These are phyloP conservation scores for Aspergillus kassunensis DNA, from an alignment of 495 filamentous ascomycete genomes.

Conservation along the genomic window DNA sequence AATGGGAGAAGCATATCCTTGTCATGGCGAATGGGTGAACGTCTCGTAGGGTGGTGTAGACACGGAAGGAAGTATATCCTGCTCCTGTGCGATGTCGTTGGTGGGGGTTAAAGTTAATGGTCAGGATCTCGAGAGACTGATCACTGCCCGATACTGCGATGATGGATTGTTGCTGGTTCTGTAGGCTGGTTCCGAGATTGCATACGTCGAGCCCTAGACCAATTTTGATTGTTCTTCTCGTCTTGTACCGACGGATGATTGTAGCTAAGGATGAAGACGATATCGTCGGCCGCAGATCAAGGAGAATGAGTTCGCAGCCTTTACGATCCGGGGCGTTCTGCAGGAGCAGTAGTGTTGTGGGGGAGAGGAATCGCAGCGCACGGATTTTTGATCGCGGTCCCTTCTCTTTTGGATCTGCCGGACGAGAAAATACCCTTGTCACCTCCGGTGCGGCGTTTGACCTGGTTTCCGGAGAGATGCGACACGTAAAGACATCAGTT, in stretches of 20 bases:
- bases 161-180: slow-evolving; percentile 65
- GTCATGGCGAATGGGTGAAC: slow-evolving; percentile 87
- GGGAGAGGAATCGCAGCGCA: slow-evolving; percentile 70
- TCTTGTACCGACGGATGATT: slow-evolving; percentile 48
- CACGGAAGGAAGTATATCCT: slow-evolving; percentile 55
- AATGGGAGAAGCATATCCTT: slow-evolving; percentile 72
- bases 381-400: slow-evolving; percentile 51
- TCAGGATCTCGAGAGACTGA: slow-evolving; percentile 72
- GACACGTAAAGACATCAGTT: slow-evolving; percentile 58
- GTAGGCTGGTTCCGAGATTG: slow-evolving; percentile 52
- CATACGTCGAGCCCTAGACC: slow-evolving; percentile 73
- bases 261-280: slow-evolving; percentile 23
- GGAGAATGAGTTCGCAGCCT: slow-evolving; percentile 68
- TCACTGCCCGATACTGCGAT: slow-evolving; percentile 83
- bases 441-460: slow-evolving; percentile 53
- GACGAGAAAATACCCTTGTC: slow-evolving; percentile 44
- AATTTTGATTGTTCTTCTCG: slow-evolving; percentile 55
- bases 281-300: slow-evolving; percentile 38
- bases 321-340: slow-evolving; percentile 51
- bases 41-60: slow-evolving; percentile 60
- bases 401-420: slow-evolving; percentile 51
- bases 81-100: slow-evolving; percentile 19
- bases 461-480: slow-evolving; percentile 32
- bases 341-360: slow-evolving; percentile 44
- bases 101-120: slow-evolving; percentile 54